These are phyloP conservation scores for Acanthamoeba lenticulata DNA, from an alignment of 208 protist species.

Conservation along the genomic window DNA sequence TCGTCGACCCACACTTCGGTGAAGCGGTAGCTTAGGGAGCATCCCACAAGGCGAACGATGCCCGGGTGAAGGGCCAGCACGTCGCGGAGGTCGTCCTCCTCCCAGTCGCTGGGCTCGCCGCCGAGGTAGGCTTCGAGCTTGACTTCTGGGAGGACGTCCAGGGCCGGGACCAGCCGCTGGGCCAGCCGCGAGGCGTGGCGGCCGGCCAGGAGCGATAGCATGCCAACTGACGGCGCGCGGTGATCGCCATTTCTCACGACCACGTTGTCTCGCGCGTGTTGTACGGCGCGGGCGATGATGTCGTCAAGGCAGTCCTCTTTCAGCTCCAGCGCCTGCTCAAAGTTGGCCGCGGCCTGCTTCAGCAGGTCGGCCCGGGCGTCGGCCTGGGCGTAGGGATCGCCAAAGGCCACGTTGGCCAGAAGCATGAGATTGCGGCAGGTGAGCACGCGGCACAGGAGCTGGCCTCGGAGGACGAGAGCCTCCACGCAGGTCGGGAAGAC, in stretches of 20 bases:
- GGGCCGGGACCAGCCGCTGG: background rate
- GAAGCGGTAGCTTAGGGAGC: background rate
- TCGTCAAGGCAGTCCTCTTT: background rate
- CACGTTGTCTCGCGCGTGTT: background rate
- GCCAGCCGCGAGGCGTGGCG: background rate
- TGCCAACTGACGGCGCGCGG: background rate
- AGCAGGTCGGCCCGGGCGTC: background rate
- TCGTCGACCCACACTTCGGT: constrained; percentile 6
- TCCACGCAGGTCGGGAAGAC: background rate
- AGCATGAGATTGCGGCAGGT: background rate
- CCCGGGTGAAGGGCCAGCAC: background rate
- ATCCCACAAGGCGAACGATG: background rate
- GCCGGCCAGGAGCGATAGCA: background rate
- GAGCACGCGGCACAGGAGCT: background rate
- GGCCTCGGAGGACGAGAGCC: background rate
- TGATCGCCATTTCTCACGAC: background rate
- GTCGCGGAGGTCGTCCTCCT: background rate
- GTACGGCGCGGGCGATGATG: background rate
- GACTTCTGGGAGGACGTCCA: background rate
- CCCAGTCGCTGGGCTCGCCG: background rate
- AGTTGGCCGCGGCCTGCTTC: background rate
- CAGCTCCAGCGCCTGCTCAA: background rate
- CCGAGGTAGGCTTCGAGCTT: background rate
- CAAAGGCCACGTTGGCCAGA: background rate
- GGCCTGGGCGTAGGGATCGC: background rate